Base-by-base conservation (phyloP, 2,329 filamentous ascomycete genomes). In the Talaromyces amestolkiae region DNA sequence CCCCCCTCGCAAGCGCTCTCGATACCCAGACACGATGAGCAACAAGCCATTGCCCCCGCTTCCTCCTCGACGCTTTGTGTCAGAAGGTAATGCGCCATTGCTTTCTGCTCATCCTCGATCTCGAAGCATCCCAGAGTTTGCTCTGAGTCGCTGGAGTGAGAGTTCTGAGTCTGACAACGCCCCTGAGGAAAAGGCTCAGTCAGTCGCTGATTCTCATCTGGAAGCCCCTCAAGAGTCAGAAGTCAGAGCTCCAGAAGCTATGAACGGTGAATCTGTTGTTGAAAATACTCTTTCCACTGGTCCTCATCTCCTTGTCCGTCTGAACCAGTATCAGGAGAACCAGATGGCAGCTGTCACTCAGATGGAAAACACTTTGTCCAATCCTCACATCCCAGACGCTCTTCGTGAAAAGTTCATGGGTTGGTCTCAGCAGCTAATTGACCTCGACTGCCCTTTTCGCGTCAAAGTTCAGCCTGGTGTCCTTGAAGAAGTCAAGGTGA, bases 41-140 rank as follows among this genome's bases (percentile, higher is more conserved):
- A 47, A 63, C 27, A 63, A 63, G 41, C 51, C 61, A 35, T 8
- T 63, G 9, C 61, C 61, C 11, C 61, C 61, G 3, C 61, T 63
- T 49, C 61, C 61, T 56, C 49, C 49, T 63, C 51, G 61, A 58
- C 39, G 51, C 17, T 37, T 63, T 24, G n/a, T 37, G 31, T 63
- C 61, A 13, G 61, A 43, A 24, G 61, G 61, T 1, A 24, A 49
- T 31, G 31, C 13, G 11, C 51, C 61, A 19, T 15, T 63, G 11
- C 39, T 47, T 39, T 10, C 37, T 27, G 35, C 49, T 58, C 61
- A 27, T 49, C 31, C 31, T 35, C 61, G 61, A 27, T 63, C 61
- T 27, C 17, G 39, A 35, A 58, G 61, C 11, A 58, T 43, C 15
- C 61, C 51, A 37, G 51, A 63, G 10, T 45, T 58, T 56, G 54